phyloP scores from a whole-genome alignment of 208 protist genomes.

The Wallacemonas sp. region DNA sequence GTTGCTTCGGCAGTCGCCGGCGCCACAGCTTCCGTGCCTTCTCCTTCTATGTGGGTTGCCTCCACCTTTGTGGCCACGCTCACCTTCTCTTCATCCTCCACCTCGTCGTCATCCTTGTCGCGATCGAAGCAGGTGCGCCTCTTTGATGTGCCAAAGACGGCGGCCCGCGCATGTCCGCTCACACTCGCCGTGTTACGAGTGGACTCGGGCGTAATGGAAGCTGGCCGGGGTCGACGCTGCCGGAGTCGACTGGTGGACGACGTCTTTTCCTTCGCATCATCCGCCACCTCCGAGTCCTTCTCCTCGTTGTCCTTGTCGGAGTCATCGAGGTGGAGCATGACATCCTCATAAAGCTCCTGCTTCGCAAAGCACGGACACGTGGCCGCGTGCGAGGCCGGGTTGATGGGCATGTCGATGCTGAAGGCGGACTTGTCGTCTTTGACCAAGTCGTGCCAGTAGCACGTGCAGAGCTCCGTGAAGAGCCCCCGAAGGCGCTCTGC shows the following conservation, averaged over 20 bases:
- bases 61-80: background rate
- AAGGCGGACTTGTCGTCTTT: slow-evolving; percentile 10
- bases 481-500: slow-evolving; percentile 27
- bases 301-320: background rate
- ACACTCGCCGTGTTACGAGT: too few species aligned
- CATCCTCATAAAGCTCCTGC: slow-evolving; percentile 29
- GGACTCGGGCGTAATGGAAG: too few species aligned
- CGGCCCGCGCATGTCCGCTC: slow-evolving; percentile 19
- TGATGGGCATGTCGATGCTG: slow-evolving; percentile 60
- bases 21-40: too few species aligned
- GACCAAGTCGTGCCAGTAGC: slow-evolving; percentile 42
- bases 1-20: background rate
- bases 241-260: too few species aligned
- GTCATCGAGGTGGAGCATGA: slow-evolving; percentile 9
- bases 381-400: slow-evolving; percentile 65
- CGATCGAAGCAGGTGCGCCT: slow-evolving; percentile 33
- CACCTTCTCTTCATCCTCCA: slow-evolving; percentile 2
- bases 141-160: slow-evolving; percentile 43
- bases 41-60: too few species aligned
- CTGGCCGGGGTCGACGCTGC: too few species aligned
- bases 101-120: background rate
- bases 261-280: background rate
- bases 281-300: background rate
- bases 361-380: slow-evolving; percentile 55
- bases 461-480: slow-evolving; percentile 30